These are phyloP conservation scores for Arthrinium puccinioides DNA, from an alignment of 2,329 filamentous ascomycete species.

Conservation along the genomic window DNA sequence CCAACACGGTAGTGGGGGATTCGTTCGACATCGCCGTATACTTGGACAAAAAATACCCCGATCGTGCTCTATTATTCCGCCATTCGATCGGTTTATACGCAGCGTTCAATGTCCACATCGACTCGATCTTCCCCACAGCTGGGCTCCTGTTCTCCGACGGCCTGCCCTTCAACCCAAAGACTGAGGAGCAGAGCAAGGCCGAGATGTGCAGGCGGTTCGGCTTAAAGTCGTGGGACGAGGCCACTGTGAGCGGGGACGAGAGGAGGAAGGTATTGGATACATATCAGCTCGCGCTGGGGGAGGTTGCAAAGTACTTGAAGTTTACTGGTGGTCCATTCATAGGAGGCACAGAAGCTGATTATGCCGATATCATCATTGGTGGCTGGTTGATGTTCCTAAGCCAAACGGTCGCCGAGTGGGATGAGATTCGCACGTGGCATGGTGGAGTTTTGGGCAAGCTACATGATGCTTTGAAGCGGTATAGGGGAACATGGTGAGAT, in stretches of 20 bases:
- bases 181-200: constrained; percentile 33
- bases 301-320: constrained; percentile 12
- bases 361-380: constrained; percentile 20
- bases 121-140: constrained; percentile 44
- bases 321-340: constrained; percentile 14
- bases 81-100: constrained; percentile 28
- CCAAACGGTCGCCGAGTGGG: constrained; percentile 13
- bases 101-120: constrained; percentile 46
- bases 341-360: constrained; percentile 11
- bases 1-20: constrained; percentile 44
- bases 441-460: constrained; percentile 13
- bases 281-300: constrained; percentile 8
- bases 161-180: constrained; percentile 44
- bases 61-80: constrained; percentile 30
- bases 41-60: constrained; percentile 44
- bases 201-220: constrained; percentile 42
- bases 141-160: constrained; percentile 28
- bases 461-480: constrained; percentile 13
- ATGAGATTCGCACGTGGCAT: constrained; percentile 16
- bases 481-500: constrained; percentile 9
- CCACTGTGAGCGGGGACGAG: constrained; percentile 11
- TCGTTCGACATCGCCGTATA: constrained; percentile 60
- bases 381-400: constrained; percentile 16
- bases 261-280: constrained; percentile 9
- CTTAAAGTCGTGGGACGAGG: constrained; percentile 34